Evolutionary conservation across 2,329 filamentous ascomycete genomes (phyloP).

Genomic region (Monosporascus sp.): DNA sequence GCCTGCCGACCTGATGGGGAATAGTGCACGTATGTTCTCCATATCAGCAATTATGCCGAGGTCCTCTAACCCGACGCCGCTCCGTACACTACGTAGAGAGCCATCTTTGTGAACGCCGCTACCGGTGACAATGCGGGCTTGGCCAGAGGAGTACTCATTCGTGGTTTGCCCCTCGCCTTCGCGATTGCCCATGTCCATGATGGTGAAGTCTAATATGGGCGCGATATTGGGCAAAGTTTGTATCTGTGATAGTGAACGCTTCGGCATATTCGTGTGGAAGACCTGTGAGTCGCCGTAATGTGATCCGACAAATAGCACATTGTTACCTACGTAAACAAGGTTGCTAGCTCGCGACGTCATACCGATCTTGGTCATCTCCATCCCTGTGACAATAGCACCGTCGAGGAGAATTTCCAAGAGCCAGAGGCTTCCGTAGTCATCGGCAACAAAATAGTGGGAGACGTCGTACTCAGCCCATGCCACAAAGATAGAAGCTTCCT

Average conservation of each 20-base stretch:
- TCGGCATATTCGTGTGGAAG: slow-evolving; percentile 35
- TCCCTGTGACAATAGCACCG: slow-evolving; percentile 61
- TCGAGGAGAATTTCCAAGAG: slow-evolving; percentile 72
- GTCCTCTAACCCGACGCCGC: slow-evolving; percentile 88
- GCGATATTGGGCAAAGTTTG: slow-evolving; percentile 81
- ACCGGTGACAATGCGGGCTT: slow-evolving; percentile 87
- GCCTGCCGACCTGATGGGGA: slow-evolving; percentile 53
- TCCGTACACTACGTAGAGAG: slow-evolving; percentile 81
- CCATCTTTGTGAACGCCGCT: slow-evolving; percentile 89
- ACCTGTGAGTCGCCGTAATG: slow-evolving; percentile 91
- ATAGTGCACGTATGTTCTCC: slow-evolving; percentile 66
- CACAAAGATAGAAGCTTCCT: slow-evolving; percentile 80
- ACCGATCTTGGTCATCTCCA: slow-evolving; percentile 62
- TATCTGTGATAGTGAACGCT: slow-evolving; percentile 52
- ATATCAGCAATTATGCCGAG: slow-evolving; percentile 78
- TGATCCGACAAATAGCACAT: slow-evolving; percentile 79
- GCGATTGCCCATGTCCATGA: slow-evolving; percentile 93
- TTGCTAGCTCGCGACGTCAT: slow-evolving; percentile 69
- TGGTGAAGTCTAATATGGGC: slow-evolving; percentile 85
- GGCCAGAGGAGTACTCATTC: slow-evolving; percentile 90
- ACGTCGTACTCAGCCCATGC: slow-evolving; percentile 83
- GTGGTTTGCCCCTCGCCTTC: slow-evolving; percentile 68
- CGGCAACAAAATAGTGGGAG: slow-evolving; percentile 78
- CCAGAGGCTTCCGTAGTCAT: slow-evolving; percentile 84
- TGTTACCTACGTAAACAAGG: slow-evolving; percentile 70